A percentile compares a stretch with the other conserved stretches of the same genome.
phyloP scores from a whole-genome alignment of 2,329 filamentous ascomycete species.

The Colletotrichum neosansevieriae region DNA sequence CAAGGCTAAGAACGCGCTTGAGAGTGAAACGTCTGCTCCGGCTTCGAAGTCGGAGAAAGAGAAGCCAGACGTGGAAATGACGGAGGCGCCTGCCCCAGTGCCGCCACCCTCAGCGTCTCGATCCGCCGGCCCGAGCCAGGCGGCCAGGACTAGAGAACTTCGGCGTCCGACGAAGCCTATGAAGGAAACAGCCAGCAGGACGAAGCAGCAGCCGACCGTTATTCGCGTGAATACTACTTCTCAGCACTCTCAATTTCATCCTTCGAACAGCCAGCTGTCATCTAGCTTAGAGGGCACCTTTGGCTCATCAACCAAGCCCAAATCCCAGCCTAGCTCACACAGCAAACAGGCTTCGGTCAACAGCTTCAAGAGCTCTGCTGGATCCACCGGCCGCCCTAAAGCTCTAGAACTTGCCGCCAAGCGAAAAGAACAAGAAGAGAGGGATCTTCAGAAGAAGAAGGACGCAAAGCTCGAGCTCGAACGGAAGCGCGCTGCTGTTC shows the following conservation, averaged over 20 bases:
- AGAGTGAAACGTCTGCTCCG: constrained; percentile 45
- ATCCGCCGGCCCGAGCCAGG: constrained; percentile 60
- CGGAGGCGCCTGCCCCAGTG: constrained; percentile 65
- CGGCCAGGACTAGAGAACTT: constrained; percentile 63
- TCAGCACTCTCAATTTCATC: constrained; percentile 70
- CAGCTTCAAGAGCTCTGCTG: constrained; percentile 74
- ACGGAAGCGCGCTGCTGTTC: constrained; percentile 75
- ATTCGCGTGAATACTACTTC: constrained; percentile 78
- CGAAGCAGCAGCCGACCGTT: constrained; percentile 77
- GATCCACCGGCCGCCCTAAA: constrained; percentile 75
- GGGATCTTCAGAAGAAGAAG: constrained; percentile 80
- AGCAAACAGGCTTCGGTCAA: constrained; percentile 62
- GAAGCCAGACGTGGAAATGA: constrained; percentile 66
- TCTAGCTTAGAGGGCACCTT: constrained; percentile 70
- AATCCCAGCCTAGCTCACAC: constrained; percentile 74
- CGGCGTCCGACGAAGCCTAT: constrained; percentile 73
- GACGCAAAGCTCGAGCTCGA: constrained; percentile 87
- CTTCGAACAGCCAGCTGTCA: constrained; percentile 68
- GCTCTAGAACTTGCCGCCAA: constrained; percentile 81
- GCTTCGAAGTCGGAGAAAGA: constrained; percentile 46
- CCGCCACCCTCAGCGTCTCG: constrained; percentile 72
- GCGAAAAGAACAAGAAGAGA: constrained; percentile 88
- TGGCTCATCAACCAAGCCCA: constrained; percentile 63
- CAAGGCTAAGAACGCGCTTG: constrained; percentile 56
- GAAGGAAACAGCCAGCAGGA: constrained; percentile 69